These are phyloP conservation scores for Linnemannia zychae DNA, from an alignment of 192 early-diverging fungal genomes.

Conservation along the genomic window DNA sequence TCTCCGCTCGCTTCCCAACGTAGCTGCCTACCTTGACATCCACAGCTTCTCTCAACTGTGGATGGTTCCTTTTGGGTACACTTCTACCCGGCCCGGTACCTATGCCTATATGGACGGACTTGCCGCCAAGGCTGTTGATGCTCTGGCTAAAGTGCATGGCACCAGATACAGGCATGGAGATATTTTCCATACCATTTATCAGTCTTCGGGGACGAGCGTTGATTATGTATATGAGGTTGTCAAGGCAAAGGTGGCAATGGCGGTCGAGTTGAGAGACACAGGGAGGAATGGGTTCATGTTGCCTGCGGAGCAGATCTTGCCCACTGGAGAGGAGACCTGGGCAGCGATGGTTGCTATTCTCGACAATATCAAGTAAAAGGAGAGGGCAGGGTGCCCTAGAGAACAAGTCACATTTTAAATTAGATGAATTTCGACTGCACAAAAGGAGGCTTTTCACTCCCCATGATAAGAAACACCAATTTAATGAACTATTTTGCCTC, in stretches of 20 bases:
- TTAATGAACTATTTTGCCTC: background rate
- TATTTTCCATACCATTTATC: slow-evolving; percentile 66
- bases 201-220: slow-evolving; percentile 63
- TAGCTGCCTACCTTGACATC: slow-evolving; percentile 63
- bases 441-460: no score
- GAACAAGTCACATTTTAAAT: slow-evolving; percentile 1
- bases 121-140: slow-evolving; percentile 26
- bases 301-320: slow-evolving; percentile 41
- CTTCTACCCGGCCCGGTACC: slow-evolving; percentile 28
- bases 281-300: slow-evolving; percentile 46
- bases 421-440: background rate
- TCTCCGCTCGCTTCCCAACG: slow-evolving; percentile 51
- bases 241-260: slow-evolving; percentile 37
- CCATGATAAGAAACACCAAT: background rate
- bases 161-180: slow-evolving; percentile 56
- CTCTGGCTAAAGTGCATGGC: slow-evolving; percentile 45
- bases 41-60: slow-evolving; percentile 70
- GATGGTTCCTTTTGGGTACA: slow-evolving; percentile 57
- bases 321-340: slow-evolving; percentile 46
- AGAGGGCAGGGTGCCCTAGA: background rate
- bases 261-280: slow-evolving; percentile 48
- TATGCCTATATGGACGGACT: slow-evolving; percentile 47
- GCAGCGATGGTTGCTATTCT: slow-evolving; percentile 42
- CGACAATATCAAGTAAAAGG: slow-evolving; percentile 32
- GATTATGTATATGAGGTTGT: slow-evolving; percentile 66